Base-by-base conservation (phyloP, 2,329 filamentous ascomycete genomes). In the Alternaria alternata region DNA sequence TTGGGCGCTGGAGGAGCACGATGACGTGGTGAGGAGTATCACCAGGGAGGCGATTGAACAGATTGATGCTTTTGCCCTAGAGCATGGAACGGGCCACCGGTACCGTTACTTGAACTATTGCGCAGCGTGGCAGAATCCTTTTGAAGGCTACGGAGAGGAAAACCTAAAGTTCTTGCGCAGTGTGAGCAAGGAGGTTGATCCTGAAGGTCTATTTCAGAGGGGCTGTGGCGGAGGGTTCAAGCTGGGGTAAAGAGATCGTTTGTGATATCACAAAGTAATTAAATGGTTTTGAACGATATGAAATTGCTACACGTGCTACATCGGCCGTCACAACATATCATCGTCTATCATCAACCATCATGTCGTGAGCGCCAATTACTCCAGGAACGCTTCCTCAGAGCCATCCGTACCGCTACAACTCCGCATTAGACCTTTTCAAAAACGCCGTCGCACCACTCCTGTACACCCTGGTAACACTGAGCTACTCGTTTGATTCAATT, bases 91-190 rank as follows among this genome's bases (percentile, higher is more conserved):
- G 3, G 41, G 32, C 6, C 65, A 74, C 61, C 63, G 56, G 2
- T 73, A 70, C 49, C 59, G 63, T 9, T 77, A 78, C 38, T 41
- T 76, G 26, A 80, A 78, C 46, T 80, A 81, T 53, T 78, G 77
- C 7, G 75, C 65, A 6, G 64, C 61, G 14, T 79, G 75, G 73
- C 79, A 81, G 62, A 72, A 75, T 32, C 77, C 76, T 1, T 73
- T 80, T 44, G 65, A 63, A 3, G 64, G 73, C 4, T 76, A 79
- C 44, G 76, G 78, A 5, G 51, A 65, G 20, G 68, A 66, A 11
- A 75, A 70, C 44, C 48, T 70, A 48, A 57, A 63, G n/a, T 68
- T 71, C 5, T 49, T 80, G 60, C 62, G 57, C 48, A 48, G 58
- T 5, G 71, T 75, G 9, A 76, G 75, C 61, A 56, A 51, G 58